Conservation (phyloP, 2,329 filamentous ascomycete genomes). For the Keithomyces neogunnii region DNA sequence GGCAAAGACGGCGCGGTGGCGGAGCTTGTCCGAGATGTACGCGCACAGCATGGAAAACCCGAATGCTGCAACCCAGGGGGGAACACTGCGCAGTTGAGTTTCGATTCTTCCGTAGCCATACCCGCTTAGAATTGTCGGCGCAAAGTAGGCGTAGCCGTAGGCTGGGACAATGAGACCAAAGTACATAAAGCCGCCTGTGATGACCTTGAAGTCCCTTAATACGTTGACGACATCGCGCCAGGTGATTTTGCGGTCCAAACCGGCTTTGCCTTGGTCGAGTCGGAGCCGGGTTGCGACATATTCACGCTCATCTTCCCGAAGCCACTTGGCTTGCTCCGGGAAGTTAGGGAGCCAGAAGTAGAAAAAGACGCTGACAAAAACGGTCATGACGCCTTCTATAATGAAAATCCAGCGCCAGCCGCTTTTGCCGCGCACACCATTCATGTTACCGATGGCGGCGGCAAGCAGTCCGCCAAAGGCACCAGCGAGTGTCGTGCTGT, state of each 20-base stretch:
- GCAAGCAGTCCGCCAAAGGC: slow-evolving; percentile 84
- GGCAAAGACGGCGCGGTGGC: slow-evolving; percentile 68
- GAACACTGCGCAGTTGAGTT: slow-evolving; percentile 50
- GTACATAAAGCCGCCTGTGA: slow-evolving; percentile 73
- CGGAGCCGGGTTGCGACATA: slow-evolving; percentile 60
- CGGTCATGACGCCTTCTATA: slow-evolving; percentile 46
- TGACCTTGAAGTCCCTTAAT: slow-evolving; percentile 66
- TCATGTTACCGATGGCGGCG: slow-evolving; percentile 76
- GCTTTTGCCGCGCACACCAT: slow-evolving; percentile 42
- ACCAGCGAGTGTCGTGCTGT: slow-evolving; percentile 67
- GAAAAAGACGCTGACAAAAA: slow-evolving; percentile 42
- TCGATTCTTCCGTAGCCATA: slow-evolving; percentile 54
- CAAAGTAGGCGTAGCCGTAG: slow-evolving; percentile 72
- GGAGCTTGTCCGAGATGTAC: slow-evolving; percentile 58
- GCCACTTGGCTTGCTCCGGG: slow-evolving; percentile 61
- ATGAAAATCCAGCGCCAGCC: slow-evolving; percentile 65
- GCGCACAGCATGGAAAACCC: slow-evolving; percentile 71
- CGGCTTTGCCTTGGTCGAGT: slow-evolving; percentile 60
- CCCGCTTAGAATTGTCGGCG: slow-evolving; percentile 60
- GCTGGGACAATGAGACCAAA: slow-evolving; percentile 71
- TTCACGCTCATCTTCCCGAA: slow-evolving; percentile 57
- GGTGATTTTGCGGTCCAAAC: slow-evolving; percentile 52
- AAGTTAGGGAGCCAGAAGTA: slow-evolving; percentile 61
- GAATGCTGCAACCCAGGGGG: slow-evolving; percentile 61
- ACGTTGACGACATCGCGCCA: slow-evolving; percentile 50